phyloP scores from a whole-genome alignment of 371 early-diverging fungal species.

The Syncephalastrum sp. region DNA sequence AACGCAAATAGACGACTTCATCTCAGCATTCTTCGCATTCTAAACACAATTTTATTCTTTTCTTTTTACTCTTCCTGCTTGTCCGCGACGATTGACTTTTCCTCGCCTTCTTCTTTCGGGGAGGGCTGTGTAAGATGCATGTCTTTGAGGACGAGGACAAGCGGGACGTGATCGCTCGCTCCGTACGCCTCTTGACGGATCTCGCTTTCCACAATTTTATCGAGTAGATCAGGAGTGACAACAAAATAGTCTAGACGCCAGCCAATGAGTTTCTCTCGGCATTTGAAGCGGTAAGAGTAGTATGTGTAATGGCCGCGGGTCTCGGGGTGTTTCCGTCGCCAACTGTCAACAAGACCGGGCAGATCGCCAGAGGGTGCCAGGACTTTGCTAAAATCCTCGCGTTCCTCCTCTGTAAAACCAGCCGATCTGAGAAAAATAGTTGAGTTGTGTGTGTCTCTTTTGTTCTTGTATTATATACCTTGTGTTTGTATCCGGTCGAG shows the following conservation, averaged over 20 bases:
- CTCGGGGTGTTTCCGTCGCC: constrained; percentile 73
- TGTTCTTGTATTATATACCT: constrained; percentile 23
- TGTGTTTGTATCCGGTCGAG: constrained; percentile 77
- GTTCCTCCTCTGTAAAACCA: constrained; percentile 87
- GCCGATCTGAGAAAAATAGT: constrained; percentile 53
- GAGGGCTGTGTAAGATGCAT: neutral
- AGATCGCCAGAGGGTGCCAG: constrained; percentile 42
- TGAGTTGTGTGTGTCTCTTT: neutral
- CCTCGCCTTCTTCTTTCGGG: too few species aligned
- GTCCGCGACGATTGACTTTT: too few species aligned
- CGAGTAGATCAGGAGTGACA: constrained; percentile 60
- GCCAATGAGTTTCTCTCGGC: constrained; percentile 74
- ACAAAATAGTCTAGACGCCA: constrained; percentile 93
- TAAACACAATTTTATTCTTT: constrained; percentile 1
- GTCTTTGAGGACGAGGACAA: constrained; percentile 17
- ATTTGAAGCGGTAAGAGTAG: constrained; percentile 76
- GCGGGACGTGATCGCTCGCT: constrained; percentile 80
- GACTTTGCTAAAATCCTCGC: constrained; percentile 68
- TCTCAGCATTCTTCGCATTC: neutral
- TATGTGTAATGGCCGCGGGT: constrained; percentile 75
- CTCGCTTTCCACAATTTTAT: constrained; percentile 61
- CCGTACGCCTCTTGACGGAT: constrained; percentile 84
- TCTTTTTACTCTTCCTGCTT: neutral
- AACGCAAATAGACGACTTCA: neutral
- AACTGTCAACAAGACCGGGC: constrained; percentile 72